Conservation (phyloP, 352 stramenopile genomes). For the Thraustochytrium sp. region DNA sequence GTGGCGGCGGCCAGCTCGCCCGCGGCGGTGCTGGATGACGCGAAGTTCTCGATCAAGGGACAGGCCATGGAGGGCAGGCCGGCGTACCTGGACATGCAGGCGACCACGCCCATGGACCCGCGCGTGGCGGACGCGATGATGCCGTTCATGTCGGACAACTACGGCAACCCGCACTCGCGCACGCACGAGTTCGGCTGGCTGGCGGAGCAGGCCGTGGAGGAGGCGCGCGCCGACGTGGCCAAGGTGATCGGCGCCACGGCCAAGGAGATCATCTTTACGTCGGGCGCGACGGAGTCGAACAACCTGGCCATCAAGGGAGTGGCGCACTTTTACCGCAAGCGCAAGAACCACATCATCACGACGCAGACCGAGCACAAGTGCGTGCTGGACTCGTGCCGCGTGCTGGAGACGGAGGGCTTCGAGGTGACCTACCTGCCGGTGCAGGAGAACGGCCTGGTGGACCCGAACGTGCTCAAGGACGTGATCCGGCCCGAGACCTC, state of each 20-base stretch:
- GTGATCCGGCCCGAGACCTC: conserved; percentile 90
- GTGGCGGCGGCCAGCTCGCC: background rate
- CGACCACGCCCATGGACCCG: conserved; percentile 96
- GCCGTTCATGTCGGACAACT: conserved; percentile 88
- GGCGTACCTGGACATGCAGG: conserved; percentile 59
- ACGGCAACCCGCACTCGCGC: conserved; percentile 97
- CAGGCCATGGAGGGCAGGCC: conserved; percentile 2
- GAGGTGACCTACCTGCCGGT: conserved; percentile 96
- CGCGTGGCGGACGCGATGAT: conserved; percentile 97
- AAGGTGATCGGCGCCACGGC: conserved; percentile 83
- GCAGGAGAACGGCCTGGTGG: conserved; percentile 82
- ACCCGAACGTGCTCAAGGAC: conserved; percentile 85
- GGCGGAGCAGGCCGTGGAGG: conserved; percentile 89
- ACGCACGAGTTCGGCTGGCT: conserved; percentile 98
- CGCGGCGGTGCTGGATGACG: background rate
- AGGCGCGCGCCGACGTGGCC: conserved; percentile 73
- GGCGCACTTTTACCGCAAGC: conserved; percentile 87
- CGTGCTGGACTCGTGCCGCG: conserved; percentile 94
- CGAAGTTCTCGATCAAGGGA: conserved; percentile 17
- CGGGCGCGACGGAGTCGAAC: conserved; percentile 96
- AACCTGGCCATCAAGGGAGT: conserved; percentile 97
- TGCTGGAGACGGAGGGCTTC: conserved; percentile 92
- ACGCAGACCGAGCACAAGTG: conserved; percentile 96
- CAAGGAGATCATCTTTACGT: conserved; percentile 99
- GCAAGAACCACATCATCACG: conserved; percentile 98